Conservation (phyloP, 257 asterid genomes). For the Galeopsis tetrahit region DNA sequence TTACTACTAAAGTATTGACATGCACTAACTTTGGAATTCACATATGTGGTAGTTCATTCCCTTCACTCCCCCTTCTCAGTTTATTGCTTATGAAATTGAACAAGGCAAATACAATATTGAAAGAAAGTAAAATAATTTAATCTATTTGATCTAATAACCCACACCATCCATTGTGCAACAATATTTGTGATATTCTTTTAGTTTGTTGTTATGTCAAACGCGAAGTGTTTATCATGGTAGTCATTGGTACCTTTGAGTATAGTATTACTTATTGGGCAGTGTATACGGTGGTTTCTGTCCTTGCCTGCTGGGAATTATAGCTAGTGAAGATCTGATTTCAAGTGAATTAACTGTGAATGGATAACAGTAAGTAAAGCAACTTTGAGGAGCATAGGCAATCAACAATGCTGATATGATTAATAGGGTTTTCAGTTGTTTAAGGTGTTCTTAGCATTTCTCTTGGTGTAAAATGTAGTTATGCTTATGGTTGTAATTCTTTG, state of each 20-base stretch:
- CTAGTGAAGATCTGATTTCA: conserved; percentile 13
- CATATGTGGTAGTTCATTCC: not conserved
- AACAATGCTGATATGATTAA: not conserved
- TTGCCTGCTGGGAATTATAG: not conserved
- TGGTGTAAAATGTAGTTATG: conserved; percentile 27
- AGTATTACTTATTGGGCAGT: conserved; percentile 10
- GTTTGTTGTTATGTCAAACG: conserved; percentile 8
- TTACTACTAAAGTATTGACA: not conserved
- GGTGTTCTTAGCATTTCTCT: conserved; percentile 14
- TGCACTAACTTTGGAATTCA: not conserved
- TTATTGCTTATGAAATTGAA: not conserved
- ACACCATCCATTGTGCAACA: not conserved
- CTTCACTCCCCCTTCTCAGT: not conserved
- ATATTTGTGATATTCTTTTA: conserved; percentile 9
- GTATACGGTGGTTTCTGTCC: conserved; percentile 4
- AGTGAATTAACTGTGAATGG: conserved; percentile 16
- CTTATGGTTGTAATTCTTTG: conserved; percentile 32
- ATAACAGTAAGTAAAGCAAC: not conserved
- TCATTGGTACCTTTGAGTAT: not conserved
- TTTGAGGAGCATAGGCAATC: conserved; percentile 3
- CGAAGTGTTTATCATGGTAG: conserved; percentile 4
- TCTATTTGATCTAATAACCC: not conserved
- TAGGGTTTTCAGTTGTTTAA: not conserved
- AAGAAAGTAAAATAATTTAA: not conserved
- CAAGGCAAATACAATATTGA: not conserved